Conservation (phyloP, 2,329 filamentous ascomycete genomes). For the Talaromyces funiculosus region DNA sequence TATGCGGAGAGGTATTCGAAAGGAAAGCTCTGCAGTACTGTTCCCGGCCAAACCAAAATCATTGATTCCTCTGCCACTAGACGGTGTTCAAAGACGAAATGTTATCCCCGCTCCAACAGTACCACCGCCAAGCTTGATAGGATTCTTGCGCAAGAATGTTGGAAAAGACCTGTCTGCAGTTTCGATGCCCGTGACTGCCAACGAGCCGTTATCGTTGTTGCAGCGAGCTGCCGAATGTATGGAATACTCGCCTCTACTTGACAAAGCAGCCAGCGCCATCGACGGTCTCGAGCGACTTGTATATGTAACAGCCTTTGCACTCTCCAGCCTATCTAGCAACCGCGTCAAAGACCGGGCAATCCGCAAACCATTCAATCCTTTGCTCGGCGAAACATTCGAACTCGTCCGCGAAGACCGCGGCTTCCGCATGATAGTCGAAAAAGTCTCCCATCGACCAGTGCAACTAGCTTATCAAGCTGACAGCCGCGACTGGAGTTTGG, state of each 20-base stretch:
- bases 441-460: constrained; percentile 88
- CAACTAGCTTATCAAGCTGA: constrained; percentile 92
- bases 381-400: constrained; percentile 94
- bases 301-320: constrained; percentile 82
- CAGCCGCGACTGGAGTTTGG: constrained; percentile 74
- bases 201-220: constrained; percentile 82
- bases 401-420: constrained; percentile 81
- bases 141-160: constrained; percentile 93
- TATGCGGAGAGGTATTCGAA: constrained; percentile 26
- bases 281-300: constrained; percentile 67
- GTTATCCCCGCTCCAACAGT: constrained; percentile 70
- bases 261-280: constrained; percentile 57
- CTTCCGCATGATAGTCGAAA: constrained; percentile 89
- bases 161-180: constrained; percentile 96
- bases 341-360: constrained; percentile 86
- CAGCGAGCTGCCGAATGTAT: constrained; percentile 86
- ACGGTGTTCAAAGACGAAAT: constrained; percentile 59
- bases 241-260: constrained; percentile 82
- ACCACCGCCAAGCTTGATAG: constrained; percentile 82
- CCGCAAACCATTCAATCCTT: constrained; percentile 94
- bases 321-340: constrained; percentile 75
- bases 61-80: constrained; percentile 70
- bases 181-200: constrained; percentile 94
- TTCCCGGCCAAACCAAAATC: constrained; percentile 73
- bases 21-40: constrained; percentile 44